These are phyloP conservation scores for Diaporthe eres DNA, from an alignment of 2,329 filamentous ascomycete genomes.

Conservation along the genomic window DNA sequence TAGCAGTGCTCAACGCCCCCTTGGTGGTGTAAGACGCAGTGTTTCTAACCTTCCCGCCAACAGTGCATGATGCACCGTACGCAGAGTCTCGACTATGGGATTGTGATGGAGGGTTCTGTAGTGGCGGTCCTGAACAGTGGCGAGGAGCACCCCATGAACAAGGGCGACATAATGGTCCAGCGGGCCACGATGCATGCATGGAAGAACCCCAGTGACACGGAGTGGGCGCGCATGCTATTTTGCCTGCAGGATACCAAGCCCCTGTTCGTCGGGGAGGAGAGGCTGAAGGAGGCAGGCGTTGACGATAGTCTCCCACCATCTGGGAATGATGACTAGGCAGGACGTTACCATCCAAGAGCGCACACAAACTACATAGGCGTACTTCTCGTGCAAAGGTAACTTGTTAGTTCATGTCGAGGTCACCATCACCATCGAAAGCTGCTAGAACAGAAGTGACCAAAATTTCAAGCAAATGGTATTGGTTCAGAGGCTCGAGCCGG, in stretches of 20 bases:
- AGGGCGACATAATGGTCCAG: constrained; percentile 64
- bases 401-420: neutral
- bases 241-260: constrained; percentile 48
- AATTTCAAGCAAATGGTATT: constrained; percentile 37
- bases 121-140: constrained; percentile 63
- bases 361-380: neutral
- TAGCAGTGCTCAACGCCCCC: neutral
- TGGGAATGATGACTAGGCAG: constrained; percentile 37
- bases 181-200: constrained; percentile 63
- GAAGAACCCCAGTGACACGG: constrained; percentile 54
- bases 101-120: constrained; percentile 61
- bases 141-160: constrained; percentile 56
- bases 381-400: neutral
- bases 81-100: constrained; percentile 63
- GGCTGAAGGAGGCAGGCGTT: constrained; percentile 47
- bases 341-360: neutral
- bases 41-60: neutral
- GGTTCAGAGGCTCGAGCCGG: constrained; percentile 15
- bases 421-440: neutral
- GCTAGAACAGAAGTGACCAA: neutral
- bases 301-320: constrained; percentile 33
- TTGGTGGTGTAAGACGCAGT: neutral
- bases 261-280: constrained; percentile 46
- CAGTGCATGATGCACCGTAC: constrained; percentile 62
- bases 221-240: constrained; percentile 59